Conservation (phyloP, 805 yeast genomes). For the Metschnikowia amazonensis region DNA sequence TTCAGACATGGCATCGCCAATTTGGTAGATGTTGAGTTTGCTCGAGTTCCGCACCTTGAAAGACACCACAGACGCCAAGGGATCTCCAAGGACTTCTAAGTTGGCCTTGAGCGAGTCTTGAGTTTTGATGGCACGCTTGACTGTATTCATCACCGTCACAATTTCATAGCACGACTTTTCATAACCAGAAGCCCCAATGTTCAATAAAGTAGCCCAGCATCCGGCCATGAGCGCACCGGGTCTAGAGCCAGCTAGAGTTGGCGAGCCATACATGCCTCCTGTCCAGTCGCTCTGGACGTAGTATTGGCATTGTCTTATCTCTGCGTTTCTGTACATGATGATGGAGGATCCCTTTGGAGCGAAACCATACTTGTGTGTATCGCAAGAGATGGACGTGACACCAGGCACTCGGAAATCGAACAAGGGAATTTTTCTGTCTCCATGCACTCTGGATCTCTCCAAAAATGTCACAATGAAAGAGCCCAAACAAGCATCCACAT, state of each 20-base stretch:
- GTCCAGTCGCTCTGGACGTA: constrained; percentile 81
- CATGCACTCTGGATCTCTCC: constrained; percentile 51
- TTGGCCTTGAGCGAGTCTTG: constrained; percentile 46
- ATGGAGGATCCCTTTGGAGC: constrained; percentile 96
- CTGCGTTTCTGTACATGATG: constrained; percentile 75
- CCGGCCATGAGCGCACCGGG: constrained; percentile 98
- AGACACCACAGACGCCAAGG: constrained; percentile 75
- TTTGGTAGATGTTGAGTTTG: constrained; percentile 63
- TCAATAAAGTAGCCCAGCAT: constrained; percentile 91
- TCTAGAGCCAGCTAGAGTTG: constrained; percentile 93
- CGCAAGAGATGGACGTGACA: constrained; percentile 98
- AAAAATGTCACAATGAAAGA: constrained; percentile 84
- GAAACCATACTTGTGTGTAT: constrained; percentile 98
- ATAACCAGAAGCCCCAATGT: constrained; percentile 84
- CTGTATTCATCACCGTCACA: constrained; percentile 56
- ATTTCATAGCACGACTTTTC: constrained; percentile 61
- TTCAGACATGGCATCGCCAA: constrained; percentile 65
- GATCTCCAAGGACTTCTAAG: constrained; percentile 78
- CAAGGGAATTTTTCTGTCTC: constrained; percentile 41
- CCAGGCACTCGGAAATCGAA: constrained; percentile 85
- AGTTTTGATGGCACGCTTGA: constrained; percentile 46
- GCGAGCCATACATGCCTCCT: constrained; percentile 95
- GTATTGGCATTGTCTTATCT: constrained; percentile 76
- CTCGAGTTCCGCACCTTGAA: constrained; percentile 48
- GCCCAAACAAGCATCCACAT: constrained; percentile 94